These are phyloP conservation scores for Tricladium varicosporioides DNA, from an alignment of 2,329 filamentous ascomycete genomes.

Conservation along the genomic window DNA sequence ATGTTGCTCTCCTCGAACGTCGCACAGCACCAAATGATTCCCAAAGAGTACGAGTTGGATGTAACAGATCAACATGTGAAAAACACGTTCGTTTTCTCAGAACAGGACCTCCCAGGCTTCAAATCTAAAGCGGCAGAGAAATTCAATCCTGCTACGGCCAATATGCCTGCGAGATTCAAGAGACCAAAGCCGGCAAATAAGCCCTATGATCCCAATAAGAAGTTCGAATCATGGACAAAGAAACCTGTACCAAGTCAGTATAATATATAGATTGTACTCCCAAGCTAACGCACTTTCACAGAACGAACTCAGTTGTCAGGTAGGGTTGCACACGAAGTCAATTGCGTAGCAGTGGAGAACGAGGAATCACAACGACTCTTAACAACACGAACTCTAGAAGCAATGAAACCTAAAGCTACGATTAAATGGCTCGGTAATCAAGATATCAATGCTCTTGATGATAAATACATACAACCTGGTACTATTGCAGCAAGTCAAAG, in stretches of 20 bases:
- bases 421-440: conserved; percentile 40
- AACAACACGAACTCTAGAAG: conserved; percentile 54
- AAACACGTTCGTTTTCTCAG: conserved; percentile 90
- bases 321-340: conserved; percentile 72
- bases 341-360: conserved; percentile 70
- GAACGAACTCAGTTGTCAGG: conserved; percentile 78
- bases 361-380: conserved; percentile 65
- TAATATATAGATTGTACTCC: neutral
- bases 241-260: conserved; percentile 73
- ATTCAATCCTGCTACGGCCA: conserved; percentile 54
- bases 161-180: conserved; percentile 56
- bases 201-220: conserved; percentile 46
- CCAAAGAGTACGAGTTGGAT: conserved; percentile 83
- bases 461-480: conserved; percentile 56
- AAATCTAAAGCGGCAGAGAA: conserved; percentile 55
- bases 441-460: conserved; percentile 27
- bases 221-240: conserved; percentile 61
- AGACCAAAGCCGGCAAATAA: conserved; percentile 40
- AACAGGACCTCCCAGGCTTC: conserved; percentile 85
- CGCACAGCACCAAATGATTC: conserved; percentile 69
- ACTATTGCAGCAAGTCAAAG: conserved; percentile 42
- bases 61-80: conserved; percentile 64
- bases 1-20: conserved; percentile 68
- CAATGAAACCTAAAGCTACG: conserved; percentile 58
- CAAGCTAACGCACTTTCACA: conserved; percentile 34